Evolutionary conservation across 2,329 filamentous ascomycete species (phyloP).

Genomic region (Pseudogymnoascus sp.): DNA sequence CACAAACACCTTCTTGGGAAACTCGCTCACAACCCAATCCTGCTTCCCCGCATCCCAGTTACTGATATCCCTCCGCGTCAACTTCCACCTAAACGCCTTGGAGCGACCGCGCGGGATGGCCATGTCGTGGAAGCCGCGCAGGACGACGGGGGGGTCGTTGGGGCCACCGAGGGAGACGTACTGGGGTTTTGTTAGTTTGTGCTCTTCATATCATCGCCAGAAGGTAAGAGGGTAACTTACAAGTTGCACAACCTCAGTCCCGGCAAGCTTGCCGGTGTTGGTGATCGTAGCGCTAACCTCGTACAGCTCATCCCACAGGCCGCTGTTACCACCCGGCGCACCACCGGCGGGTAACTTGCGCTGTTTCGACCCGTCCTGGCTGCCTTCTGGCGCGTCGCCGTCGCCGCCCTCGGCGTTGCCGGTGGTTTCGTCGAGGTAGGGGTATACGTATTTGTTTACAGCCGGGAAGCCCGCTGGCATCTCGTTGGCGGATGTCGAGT

Average conservation of each 20-base stretch:
- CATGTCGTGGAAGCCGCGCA: constrained; percentile 77
- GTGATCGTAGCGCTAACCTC: constrained; percentile 44
- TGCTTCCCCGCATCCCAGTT: constrained; percentile 77
- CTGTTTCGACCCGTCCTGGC: constrained; percentile 38
- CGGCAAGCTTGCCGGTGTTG: constrained; percentile 46
- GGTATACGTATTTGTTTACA: constrained; percentile 44
- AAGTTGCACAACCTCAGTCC: constrained; percentile 51
- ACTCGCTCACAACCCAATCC: constrained; percentile 60
- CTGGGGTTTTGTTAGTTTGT: constrained; percentile 39
- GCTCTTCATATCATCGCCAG: constrained; percentile 38
- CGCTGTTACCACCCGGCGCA: constrained; percentile 44
- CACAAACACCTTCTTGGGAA: constrained; percentile 27
- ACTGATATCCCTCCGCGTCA: constrained; percentile 74
- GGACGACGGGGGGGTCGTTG: constrained; percentile 55
- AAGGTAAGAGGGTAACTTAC: constrained; percentile 36
- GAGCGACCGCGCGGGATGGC: constrained; percentile 62
- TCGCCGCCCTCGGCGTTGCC: constrained; percentile 18
- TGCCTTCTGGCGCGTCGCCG: constrained; percentile 33
- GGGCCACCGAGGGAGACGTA: constrained; percentile 76
- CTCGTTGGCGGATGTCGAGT: constrained; percentile 54
- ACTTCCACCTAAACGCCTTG: constrained; percentile 54
- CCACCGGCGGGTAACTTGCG: constrained; percentile 40
- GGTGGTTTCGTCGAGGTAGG: constrained; percentile 41
- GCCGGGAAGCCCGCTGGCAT: constrained; percentile 50
- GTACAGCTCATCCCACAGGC: constrained; percentile 47